Base-by-base conservation (phyloP, 2,329 filamentous ascomycete species). In the Monosporascus sp. region DNA sequence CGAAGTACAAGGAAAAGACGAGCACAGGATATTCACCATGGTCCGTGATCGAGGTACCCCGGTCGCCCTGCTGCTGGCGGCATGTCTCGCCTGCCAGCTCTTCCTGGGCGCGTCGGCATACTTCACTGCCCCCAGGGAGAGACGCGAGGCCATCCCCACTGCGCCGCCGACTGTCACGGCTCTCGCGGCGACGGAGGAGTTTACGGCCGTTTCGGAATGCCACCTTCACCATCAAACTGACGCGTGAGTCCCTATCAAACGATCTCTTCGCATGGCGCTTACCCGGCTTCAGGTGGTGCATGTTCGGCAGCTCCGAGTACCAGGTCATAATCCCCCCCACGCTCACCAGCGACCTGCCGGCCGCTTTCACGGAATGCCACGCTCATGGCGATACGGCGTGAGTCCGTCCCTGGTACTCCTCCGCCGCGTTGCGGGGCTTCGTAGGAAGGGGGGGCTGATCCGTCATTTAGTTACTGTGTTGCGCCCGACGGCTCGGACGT, bases 401-500 rank as follows among this genome's bases (percentile, higher is more conserved):
- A 64, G 74, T 67, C 1, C 1, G 37, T 5, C 2, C 3, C 2
- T 41, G 0, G 15, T 6, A 2, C 17, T 1, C 18, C 35, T 5
- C 5, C 6, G 20, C 22, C 26, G 18, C 18, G 20, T 9, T 20
- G 37, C 49, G 22, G 51, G 7, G 14, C 51, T 60, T 20, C 31
- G 3, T 14, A 35, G 61, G 31, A 24, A 24, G 9, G 9, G 40
- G 37, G 55, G 3, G 26, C 35, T n/a, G 24, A 26, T 9, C 28
- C 40, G 26, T 37, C 31, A 52, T 55, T 15, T 51, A 87, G 85
- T 54, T 88, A 75, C 68, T 89, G 86, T 58, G 64, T 87, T n/a
- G 79, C 74, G 24, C 72, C 78, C 1, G 70, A 77, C 40, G 85
- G 84, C 18, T 74, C 79, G 24, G 85, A 89, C 49, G 81, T 88